Evolutionary conservation across 495 filamentous ascomycete species (phyloP).

Genomic region (Daldinia bambusicola): DNA sequence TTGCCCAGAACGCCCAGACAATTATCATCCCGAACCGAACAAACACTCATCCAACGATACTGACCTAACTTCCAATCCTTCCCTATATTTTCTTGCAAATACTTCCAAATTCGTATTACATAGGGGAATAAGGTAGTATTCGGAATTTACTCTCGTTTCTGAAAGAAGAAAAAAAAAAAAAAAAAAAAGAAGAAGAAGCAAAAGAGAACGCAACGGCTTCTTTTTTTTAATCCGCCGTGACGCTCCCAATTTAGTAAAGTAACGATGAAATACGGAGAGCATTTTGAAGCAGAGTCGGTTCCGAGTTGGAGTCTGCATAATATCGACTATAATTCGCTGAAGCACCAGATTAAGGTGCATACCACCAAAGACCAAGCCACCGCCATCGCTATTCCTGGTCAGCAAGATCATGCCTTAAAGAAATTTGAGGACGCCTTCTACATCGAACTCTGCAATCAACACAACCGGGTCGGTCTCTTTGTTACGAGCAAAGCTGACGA

Average conservation of each 20-base stretch:
- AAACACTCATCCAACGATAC: background rate
- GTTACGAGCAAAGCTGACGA: conserved; percentile 77
- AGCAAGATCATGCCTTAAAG: conserved; percentile 60
- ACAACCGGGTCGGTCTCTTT: conserved; percentile 74
- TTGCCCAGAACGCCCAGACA: background rate
- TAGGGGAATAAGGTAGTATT: conserved; percentile 13
- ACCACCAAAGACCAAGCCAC: conserved; percentile 69
- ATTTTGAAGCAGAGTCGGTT: conserved; percentile 66
- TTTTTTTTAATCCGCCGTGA: conserved; percentile 20
- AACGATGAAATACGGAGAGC: conserved; percentile 76
- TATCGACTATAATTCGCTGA: conserved; percentile 80
- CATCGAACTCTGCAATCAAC: conserved; percentile 68
- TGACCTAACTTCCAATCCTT: conserved; percentile 1
- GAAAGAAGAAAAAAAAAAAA: no score
- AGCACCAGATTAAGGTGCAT: conserved; percentile 75
- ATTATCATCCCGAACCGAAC: background rate
- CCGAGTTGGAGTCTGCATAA: conserved; percentile 69
- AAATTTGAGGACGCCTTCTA: conserved; percentile 72
- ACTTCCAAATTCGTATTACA: conserved; percentile 18
- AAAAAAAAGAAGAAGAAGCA: no score
- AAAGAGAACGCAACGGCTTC: conserved; percentile 15
- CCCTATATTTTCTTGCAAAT: conserved; percentile 2
- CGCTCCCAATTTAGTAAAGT: conserved; percentile 23
- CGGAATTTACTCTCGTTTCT: background rate
- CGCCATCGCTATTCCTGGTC: conserved; percentile 73